Evolutionary conservation across 2,329 filamentous ascomycete species (phyloP).

Genomic region (Fusarium nurragi): DNA sequence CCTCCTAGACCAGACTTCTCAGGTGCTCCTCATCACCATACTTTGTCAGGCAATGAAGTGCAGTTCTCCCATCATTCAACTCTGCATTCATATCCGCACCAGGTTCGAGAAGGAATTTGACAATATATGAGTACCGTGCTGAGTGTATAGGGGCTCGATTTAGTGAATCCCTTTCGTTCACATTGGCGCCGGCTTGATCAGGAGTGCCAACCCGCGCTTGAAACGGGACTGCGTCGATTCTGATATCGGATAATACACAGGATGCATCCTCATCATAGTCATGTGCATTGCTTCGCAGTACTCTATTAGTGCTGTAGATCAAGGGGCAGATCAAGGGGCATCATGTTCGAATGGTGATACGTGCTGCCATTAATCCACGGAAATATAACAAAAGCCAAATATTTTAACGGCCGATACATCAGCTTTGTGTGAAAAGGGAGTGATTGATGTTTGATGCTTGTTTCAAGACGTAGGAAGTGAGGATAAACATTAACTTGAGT

Average conservation of each 20-base stretch:
- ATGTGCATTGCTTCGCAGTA: not conserved
- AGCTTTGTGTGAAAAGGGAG: not conserved
- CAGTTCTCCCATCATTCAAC: conserved; percentile 14
- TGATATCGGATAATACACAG: not conserved
- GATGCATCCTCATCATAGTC: no score
- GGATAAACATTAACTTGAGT: not conserved
- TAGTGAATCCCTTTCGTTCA: conserved; percentile 28
- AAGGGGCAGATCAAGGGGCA: no score
- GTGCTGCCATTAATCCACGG: no score
- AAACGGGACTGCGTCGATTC: not conserved
- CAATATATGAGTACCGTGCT: conserved; percentile 5
- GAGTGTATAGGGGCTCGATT: conserved; percentile 36
- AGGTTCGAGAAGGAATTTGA: conserved; percentile 33
- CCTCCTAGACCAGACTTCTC: conserved; percentile 37
- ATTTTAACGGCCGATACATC: no score
- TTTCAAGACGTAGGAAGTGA: not conserved
- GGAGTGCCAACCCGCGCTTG: conserved; percentile 21
- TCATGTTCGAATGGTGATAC: no score
- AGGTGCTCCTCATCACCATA: conserved; percentile 11
- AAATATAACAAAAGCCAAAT: no score
- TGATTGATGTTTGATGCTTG: not conserved
- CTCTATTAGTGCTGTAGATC: conserved; percentile 1
- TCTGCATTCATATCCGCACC: conserved; percentile 39
- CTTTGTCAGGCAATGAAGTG: conserved; percentile 30
- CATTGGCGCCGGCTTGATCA: conserved; percentile 40